Percentiles rank a stretch among this genome's conserved stretches.
phyloP scores from a whole-genome alignment of 1,139 yeast genomes.

The Geotrichum histeridarum region DNA sequence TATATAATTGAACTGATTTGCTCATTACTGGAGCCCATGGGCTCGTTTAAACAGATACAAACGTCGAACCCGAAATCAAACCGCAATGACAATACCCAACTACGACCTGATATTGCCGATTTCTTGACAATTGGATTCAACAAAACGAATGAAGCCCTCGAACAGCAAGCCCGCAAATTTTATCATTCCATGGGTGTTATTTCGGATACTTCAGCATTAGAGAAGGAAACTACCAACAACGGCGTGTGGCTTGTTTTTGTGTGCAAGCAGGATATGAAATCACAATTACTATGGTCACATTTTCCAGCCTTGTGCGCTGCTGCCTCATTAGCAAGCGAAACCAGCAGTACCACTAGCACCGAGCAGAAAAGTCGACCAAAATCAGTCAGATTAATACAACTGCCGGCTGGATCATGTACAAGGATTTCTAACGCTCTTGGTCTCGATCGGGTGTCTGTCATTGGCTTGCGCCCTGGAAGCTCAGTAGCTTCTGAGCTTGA shows the following conservation, averaged over 20 bases:
- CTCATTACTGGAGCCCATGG: slow-evolving; percentile 5
- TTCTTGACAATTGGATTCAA: slow-evolving; percentile 13
- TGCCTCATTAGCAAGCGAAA: neutral
- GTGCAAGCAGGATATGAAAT: slow-evolving; percentile 16
- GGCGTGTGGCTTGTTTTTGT: slow-evolving; percentile 12
- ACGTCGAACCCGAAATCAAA: neutral
- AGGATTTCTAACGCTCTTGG: slow-evolving; percentile 8
- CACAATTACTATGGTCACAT: slow-evolving; percentile 12
- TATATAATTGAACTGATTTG: slow-evolving; percentile 8
- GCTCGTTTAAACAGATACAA: neutral
- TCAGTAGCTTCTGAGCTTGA: slow-evolving; percentile 2
- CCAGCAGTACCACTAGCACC: neutral
- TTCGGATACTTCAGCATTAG: neutral
- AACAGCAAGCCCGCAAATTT: slow-evolving; percentile 6
- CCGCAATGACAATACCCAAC: neutral
- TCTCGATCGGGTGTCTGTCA: slow-evolving; percentile 6
- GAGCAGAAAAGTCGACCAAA: neutral
- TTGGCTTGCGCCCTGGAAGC: slow-evolving; percentile 9
- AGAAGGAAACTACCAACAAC: neutral
- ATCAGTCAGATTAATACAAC: slow-evolving; percentile 10
- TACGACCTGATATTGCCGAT: slow-evolving; percentile 10
- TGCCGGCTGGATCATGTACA: slow-evolving; percentile 11
- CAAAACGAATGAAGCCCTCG: slow-evolving; percentile 8
- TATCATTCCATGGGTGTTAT: neutral
- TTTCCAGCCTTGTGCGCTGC: slow-evolving; percentile 15